Base-by-base conservation (phyloP, 495 filamentous ascomycete genomes). In the Filosporella fistucella region DNA sequence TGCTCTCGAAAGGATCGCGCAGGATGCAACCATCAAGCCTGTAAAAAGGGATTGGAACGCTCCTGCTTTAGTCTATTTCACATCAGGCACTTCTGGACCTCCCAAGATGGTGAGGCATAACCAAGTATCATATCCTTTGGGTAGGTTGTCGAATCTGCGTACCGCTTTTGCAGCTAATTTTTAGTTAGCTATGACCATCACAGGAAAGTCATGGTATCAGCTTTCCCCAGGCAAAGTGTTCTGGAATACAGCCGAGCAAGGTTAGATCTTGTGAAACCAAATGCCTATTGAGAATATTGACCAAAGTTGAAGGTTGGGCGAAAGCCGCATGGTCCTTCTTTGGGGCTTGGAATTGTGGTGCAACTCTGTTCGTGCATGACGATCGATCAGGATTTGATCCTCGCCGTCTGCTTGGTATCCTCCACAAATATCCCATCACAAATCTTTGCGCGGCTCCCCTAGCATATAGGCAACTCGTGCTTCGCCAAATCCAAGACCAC, bases 271-370 rank as follows among this genome's bases (percentile, higher is more conserved):
- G 3, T 33, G 7, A 11, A 21, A 16, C 25, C 11, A 9, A 21
- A 12, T 7, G 9, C 17, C 4, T 35, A 5, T 4, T 26, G 26
- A 33, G 21, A 32, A 18, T 33, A 5, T n/a, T 5, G n/a, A n/a
- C n/a, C n/a, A n/a, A n/a, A 8, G 6, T 16, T n/a, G 24, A 6
- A 47, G 44, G 46, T 14, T 49, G 46, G 46, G 46, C 35, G 6
- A 49, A 49, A 22, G 46, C 46, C 21, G 46, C 46, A 2, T 49
- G 46, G 46, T 49, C 46, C 10, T 49, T 49, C 23, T 49, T 49
- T 20, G 46, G 46, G 2, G 25, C 46, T 7, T 49, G 46, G 46
- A 49, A 49, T 20, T 42, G 34, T 21, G 46, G 46, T 2, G 46
- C 46, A n/a, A 49, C 20, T 1, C 46, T 49, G 24, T 49, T 49